phyloP scores from a whole-genome alignment of 2,329 filamentous ascomycete species.

The Ceratocystis lukuohia region DNA sequence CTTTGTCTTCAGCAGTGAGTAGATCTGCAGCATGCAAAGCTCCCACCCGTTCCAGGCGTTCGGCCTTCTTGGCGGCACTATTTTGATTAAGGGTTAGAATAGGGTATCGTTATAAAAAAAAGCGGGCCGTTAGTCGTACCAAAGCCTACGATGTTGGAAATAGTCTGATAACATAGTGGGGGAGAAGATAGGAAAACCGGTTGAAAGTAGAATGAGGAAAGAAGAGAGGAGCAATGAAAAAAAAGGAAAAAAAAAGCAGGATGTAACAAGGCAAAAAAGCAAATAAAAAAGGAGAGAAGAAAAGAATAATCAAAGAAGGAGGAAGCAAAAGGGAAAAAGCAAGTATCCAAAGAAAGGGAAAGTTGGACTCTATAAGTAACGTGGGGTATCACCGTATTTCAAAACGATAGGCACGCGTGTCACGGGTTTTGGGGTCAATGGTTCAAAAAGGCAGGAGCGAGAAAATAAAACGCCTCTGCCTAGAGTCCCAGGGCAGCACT shows the following conservation, averaged over 20 bases:
- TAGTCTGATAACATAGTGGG: constrained; percentile 16
- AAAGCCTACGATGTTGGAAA: constrained; percentile 26
- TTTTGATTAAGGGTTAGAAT: neutral
- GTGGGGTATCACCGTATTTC: neutral
- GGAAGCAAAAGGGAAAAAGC: neutral
- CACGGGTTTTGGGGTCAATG: neutral
- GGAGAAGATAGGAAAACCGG: neutral
- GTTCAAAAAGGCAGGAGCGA: neutral
- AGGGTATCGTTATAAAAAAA: neutral
- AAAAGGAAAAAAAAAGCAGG: neutral
- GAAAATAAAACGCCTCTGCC: neutral
- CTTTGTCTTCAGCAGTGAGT: constrained; percentile 50
- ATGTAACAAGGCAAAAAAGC: neutral
- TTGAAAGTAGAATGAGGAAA: neutral
- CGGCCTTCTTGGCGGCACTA: constrained; percentile 53
- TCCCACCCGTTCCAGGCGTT: constrained; percentile 57
- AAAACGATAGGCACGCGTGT: neutral
- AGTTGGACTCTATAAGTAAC: neutral
- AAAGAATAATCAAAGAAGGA: neutral
- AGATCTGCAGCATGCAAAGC: constrained; percentile 46
- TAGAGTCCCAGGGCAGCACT: no score
- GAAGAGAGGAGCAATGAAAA: neutral
- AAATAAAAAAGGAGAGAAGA: neutral
- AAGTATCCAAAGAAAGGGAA: neutral
- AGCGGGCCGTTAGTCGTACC: constrained; percentile 20